Conservation (phyloP, 2,329 filamentous ascomycete species). For the Alternaria alternata region DNA sequence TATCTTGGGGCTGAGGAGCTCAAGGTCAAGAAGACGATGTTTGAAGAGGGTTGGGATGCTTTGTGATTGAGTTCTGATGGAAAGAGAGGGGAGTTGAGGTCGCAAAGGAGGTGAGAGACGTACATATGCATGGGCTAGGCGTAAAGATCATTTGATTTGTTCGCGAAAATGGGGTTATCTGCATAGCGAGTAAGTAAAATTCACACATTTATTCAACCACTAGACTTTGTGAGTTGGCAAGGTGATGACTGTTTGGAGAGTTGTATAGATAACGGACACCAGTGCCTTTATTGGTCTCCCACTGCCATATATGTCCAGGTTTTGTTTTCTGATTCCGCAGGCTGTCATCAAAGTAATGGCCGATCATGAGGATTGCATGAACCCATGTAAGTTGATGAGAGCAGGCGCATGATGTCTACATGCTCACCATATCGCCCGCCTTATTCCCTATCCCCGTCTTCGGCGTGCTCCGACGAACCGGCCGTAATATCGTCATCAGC, state of each 20-base stretch:
- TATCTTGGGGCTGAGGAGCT: conserved; percentile 33
- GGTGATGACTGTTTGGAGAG: background rate
- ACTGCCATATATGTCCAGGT: background rate
- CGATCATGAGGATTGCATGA: background rate
- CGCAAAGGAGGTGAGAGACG: background rate
- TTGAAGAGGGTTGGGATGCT: conserved; percentile 49
- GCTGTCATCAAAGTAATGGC: background rate
- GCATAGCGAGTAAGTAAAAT: background rate
- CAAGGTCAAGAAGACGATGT: conserved; percentile 41
- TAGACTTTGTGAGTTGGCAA: background rate
- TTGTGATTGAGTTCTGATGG: conserved; percentile 20
- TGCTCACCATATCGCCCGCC: background rate
- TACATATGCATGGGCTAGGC: background rate
- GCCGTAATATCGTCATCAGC: background rate
- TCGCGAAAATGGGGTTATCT: background rate
- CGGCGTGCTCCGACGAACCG: background rate
- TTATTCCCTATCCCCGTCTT: background rate
- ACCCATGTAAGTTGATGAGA: background rate
- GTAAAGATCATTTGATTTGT: background rate
- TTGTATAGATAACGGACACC: background rate
- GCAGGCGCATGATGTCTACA: background rate
- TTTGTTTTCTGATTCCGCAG: background rate
- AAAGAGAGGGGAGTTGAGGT: background rate
- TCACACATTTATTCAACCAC: background rate
- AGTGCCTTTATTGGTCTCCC: background rate